These are phyloP conservation scores for Entoloma clypeatum DNA, from an alignment of 1,284 basidiomycete species.

Conservation along the genomic window DNA sequence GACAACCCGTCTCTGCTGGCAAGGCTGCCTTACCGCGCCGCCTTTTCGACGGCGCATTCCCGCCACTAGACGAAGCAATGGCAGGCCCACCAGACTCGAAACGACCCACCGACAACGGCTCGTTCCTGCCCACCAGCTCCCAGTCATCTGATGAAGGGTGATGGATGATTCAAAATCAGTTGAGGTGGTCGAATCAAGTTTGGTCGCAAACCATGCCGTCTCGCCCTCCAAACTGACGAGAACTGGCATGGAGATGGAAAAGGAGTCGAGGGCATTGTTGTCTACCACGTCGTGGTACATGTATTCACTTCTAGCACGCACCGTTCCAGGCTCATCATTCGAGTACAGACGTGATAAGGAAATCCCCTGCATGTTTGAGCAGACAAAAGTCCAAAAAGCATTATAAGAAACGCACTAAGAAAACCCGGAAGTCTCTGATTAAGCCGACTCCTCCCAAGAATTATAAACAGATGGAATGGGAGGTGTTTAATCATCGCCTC, in stretches of 20 bases:
- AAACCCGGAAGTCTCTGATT: not conserved
- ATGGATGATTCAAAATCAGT: too few species aligned
- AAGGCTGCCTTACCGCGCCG: not conserved
- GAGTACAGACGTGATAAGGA: constrained; percentile 28
- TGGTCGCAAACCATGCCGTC: too few species aligned
- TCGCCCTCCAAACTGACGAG: constrained; percentile 15
- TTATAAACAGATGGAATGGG: too few species aligned
- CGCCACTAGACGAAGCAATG: not conserved
- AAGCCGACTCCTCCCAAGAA: not conserved
- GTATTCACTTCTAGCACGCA: constrained; percentile 19
- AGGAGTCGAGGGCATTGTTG: constrained; percentile 7
- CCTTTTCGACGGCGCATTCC: too few species aligned
- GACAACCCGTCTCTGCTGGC: constrained; percentile 15
- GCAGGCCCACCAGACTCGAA: too few species aligned
- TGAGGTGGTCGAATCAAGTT: too few species aligned
- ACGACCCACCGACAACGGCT: too few species aligned
- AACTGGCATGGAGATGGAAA: constrained; percentile 15
- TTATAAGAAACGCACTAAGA: not conserved
- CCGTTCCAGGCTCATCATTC: constrained; percentile 22
- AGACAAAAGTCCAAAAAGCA: too few species aligned
- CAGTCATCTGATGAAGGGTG: too few species aligned
- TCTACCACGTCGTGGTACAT: constrained; percentile 19
- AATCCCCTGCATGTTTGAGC: constrained; percentile 31
- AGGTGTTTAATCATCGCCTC: too few species aligned
- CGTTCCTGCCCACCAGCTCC: too few species aligned